Evolutionary conservation across 2,329 filamentous ascomycete genomes (phyloP), one percentile per base, ranked within the genome.

Genomic region (Xylariaceae sp.): DNA sequence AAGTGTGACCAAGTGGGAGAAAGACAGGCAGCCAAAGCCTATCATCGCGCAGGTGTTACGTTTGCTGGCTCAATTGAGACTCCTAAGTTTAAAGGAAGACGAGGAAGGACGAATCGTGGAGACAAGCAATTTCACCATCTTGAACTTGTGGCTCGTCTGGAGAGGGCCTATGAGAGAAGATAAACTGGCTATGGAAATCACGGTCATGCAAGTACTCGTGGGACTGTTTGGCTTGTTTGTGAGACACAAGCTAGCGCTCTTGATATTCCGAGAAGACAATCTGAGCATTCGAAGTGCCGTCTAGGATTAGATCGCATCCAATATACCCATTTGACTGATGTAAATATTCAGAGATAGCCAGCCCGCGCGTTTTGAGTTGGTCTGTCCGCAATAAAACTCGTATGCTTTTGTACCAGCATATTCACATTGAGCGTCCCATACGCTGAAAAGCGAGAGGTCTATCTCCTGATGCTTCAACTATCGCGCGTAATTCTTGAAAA

Each of bases 101-200:
- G 72, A 80, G 28, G 67, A 83, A 41, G 87, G 87, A 8, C 68
- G 74, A 51, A 85, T 97, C 54, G 69, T 80, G 18, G 85, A 93
- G 65, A 91, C 83, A 16, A 89, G 81, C 50, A 98, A 98, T 64
- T 76, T 98, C 49, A 98, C 93, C 8, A 78, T 98, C 36, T 73
- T 98, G 52, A 98, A 98, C 62, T 75, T 98, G 42, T 98, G 91
- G 91, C 72, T 98, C 48, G 87, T 97, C 38, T 95, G 89, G 87
- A 84, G 90, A 62, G 93, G 93, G 0, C 90, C 93, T 3, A 78
- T 95, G 73, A 79, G 87, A 48, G 93, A 98, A 64, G 87, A 95
- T 65, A 76, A 79, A 34, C 73, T 98, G 40, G 87, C 89, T 19
- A 71, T 81, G 59, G 88, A 93, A 62, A 75, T 98, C 46, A 77